Evolutionary conservation across 768 basidiomycete genomes (phyloP), one percentile per base, ranked within the genome.

Genomic region (Termitomyces titanicus): DNA sequence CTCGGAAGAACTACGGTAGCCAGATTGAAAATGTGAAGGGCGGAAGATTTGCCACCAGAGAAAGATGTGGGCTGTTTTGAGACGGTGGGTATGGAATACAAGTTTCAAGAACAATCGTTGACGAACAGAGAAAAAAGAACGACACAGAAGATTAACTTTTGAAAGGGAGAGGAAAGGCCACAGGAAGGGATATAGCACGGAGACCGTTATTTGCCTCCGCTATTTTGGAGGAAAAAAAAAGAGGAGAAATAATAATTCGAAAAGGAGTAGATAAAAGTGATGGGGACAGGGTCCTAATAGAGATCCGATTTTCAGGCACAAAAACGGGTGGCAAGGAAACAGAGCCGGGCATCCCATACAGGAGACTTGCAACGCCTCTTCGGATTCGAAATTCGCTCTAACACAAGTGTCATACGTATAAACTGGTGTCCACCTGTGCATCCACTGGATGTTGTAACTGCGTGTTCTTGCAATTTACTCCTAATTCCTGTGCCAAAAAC

Each of bases 221-320:
- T 3, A 29, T 3, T 29, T 29, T n/a, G 57, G 59, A 61, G 59
- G 61, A 51, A 55, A 61, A 49, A 57, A 54, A 55, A 52, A 22
- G 56, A 49, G 40, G 33, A 53, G 13, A 13, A 25, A 39, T 8
- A 51, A 57, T 56, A 53, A 59, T 54, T 56, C 53, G 47, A 53
- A 40, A 47, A 54, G 54, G 59, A 58, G 52, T 27, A 50, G 50
- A 56, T 51, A 53, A 54, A 47, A 44, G 44, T 46, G 31, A 37
- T 40, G 48, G 43, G 53, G 42, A 53, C 43, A 57, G 54, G 43
- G 55, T 47, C 54, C 58, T 60, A n/a, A n/a, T n/a, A 55, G 42
- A 64, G 70, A 71, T 72, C 66, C 57, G 71, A 74, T 74, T n/a
- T n/a, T 68, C 67, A 74, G 72, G 73, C 63, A 72, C 67, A 25